These are phyloP conservation scores for Papilionanthe hybrid DNA, from an alignment of 116 monocot species.

Conservation along the genomic window DNA sequence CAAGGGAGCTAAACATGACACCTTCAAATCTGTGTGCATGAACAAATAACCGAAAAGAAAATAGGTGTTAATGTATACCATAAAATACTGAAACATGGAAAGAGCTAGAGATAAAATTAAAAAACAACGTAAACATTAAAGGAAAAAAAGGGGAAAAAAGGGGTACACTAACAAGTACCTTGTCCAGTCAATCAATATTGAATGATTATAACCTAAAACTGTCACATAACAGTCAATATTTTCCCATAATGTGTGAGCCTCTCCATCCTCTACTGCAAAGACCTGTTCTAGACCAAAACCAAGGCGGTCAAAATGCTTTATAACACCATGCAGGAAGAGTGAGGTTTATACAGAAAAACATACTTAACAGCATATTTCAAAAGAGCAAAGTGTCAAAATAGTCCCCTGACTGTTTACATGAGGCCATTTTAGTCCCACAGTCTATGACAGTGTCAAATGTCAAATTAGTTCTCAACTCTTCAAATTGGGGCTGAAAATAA, in stretches of 20 bases:
- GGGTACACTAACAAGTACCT: conserved; percentile 37
- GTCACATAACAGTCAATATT: conserved; percentile 41
- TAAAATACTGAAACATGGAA: conserved; percentile 1
- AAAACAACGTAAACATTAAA: background rate
- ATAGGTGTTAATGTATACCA: background rate
- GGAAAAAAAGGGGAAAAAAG: background rate
- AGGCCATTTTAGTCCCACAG: too few species aligned
- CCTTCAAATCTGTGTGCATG: conserved; percentile 63
- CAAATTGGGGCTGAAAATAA: too few species aligned
- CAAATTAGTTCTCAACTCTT: too few species aligned
- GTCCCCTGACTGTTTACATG: too few species aligned
- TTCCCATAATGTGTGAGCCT: conserved; percentile 55
- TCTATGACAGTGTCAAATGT: too few species aligned
- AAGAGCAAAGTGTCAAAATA: too few species aligned
- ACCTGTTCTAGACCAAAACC: conserved; percentile 32
- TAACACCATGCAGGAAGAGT: background rate
- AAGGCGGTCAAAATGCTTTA: conserved; percentile 3
- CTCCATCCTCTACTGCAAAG: conserved; percentile 55
- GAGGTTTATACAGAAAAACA: background rate
- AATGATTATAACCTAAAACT: conserved; percentile 25
- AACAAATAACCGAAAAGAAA: conserved; percentile 3
- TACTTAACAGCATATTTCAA: background rate
- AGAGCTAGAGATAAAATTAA: background rate
- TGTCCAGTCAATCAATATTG: conserved; percentile 68
- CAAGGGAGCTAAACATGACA: conserved; percentile 72